Conservation (phyloP, 768 basidiomycete genomes). For the Mycena polygramma region DNA sequence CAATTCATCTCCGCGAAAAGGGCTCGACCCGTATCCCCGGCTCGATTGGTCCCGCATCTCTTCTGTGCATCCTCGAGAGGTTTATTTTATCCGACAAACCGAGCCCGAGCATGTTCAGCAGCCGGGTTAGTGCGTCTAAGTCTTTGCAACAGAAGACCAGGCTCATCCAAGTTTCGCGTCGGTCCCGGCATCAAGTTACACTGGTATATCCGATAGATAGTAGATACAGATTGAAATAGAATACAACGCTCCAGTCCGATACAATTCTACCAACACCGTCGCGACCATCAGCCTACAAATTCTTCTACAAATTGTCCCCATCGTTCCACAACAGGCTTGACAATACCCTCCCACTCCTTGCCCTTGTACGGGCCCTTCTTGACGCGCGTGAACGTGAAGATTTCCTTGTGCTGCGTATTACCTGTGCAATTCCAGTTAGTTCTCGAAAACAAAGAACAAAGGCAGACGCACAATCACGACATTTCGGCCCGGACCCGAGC, state of each 20-base stretch:
- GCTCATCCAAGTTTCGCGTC: no score
- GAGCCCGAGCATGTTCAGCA: no score
- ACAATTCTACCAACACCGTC: background rate
- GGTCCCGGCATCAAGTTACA: no score
- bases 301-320: conserved; percentile 79
- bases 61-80: no score
- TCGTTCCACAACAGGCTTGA: conserved; percentile 80
- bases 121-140: no score
- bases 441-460: background rate
- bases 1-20: no score
- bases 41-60: no score
- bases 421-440: conserved; percentile 51
- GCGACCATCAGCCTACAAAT: conserved; percentile 48
- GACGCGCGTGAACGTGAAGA: conserved; percentile 78
- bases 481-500: conserved; percentile 46
- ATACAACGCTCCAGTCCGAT: conserved; percentile 15
- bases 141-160: no score
- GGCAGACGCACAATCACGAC: conserved; percentile 50
- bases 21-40: no score
- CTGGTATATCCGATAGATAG: background rate
- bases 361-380: conserved; percentile 66
- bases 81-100: no score
- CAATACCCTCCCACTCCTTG: conserved; percentile 80
- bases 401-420: conserved; percentile 77
- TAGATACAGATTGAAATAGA: conserved; percentile 17